These are phyloP conservation scores for Laguncularia racemosa DNA, from an alignment of 345 rosid species.

Conservation along the genomic window DNA sequence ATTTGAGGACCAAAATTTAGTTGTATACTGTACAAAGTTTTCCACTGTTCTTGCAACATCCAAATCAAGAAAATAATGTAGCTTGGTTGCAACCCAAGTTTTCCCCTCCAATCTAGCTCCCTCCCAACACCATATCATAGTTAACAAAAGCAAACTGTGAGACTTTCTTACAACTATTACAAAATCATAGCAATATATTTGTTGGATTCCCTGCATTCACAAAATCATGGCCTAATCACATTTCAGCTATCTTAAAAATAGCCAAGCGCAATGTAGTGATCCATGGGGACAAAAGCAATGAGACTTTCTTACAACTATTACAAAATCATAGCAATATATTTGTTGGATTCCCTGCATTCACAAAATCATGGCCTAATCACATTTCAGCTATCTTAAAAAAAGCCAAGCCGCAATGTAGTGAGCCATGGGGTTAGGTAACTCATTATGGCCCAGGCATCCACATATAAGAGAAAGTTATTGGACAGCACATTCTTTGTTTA, in stretches of 20 bases:
- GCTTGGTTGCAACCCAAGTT: constrained; percentile 93
- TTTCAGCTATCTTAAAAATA: not conserved
- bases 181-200: constrained; percentile 64
- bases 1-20: constrained; percentile 83
- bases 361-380: too few relatives aligned
- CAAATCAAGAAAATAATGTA: constrained; percentile 88
- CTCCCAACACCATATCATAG: constrained; percentile 94
- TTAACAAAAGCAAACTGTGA: constrained; percentile 79
- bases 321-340: too few relatives aligned
- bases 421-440: too few relatives aligned
- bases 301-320: too few relatives aligned
- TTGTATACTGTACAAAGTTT: constrained; percentile 63
- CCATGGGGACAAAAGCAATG: not conserved
- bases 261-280: too few relatives aligned
- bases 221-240: not conserved
- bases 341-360: too few relatives aligned
- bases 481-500: too few relatives aligned
- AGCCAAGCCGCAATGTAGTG: too few relatives aligned
- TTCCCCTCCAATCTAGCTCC: constrained; percentile 92
- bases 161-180: too few relatives aligned
- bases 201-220: constrained; percentile 43
- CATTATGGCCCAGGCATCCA: too few relatives aligned
- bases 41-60: constrained; percentile 69
- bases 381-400: too few relatives aligned
- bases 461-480: too few relatives aligned